Evolutionary conservation across 805 yeast genomes (phyloP), one percentile per base, ranked within the genome.

Genomic region (Teunomyces tritomae): DNA sequence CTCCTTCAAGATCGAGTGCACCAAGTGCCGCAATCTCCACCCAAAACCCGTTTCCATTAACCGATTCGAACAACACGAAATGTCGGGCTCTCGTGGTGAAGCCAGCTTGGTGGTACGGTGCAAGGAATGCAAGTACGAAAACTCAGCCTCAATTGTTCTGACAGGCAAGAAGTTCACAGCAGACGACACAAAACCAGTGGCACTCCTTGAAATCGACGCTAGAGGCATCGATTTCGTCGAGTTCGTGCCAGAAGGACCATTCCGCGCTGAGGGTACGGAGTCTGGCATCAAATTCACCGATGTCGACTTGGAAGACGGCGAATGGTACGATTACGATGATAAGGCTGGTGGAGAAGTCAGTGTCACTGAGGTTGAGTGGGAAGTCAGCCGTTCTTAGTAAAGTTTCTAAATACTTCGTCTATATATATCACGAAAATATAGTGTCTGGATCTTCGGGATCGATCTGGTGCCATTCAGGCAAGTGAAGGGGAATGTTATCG

Each of bases 291-390:
- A 62, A 45, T 88, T 87, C 58, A 59, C 60, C 5, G 88, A 86
- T 27, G 78, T 89, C 24, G 94, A 86, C 47, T 70, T 90, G 27
- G 78, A 74, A 32, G 96, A 88, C 24, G 83, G 80, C 45, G 98
- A 94, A 62, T 91, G 96, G 91, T 94, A 84, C 62, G 99, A 94
- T 58, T 94, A 91, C 61, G 98, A 94, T 63, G 98, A 94, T 48
- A 80, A 83, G 54, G 84, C 86, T 6, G 79, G 82, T 9, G 79
- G 73, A 37, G 97, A 92, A 65, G 97, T 90, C 14, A 81, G 91
- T 17, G 78, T 94, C 11, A 82, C 87, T 1, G 91, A 88, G 2
- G 73, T 83, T n/a, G 61, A 67, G 39, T 91, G 94, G 85, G 79
- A 76, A 8, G 73, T 92, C 37, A 37, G 29, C 16, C 40, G 40